These are phyloP conservation scores for Blastobotrys buckinghamii DNA, from an alignment of 1,139 yeast genomes.

Conservation along the genomic window DNA sequence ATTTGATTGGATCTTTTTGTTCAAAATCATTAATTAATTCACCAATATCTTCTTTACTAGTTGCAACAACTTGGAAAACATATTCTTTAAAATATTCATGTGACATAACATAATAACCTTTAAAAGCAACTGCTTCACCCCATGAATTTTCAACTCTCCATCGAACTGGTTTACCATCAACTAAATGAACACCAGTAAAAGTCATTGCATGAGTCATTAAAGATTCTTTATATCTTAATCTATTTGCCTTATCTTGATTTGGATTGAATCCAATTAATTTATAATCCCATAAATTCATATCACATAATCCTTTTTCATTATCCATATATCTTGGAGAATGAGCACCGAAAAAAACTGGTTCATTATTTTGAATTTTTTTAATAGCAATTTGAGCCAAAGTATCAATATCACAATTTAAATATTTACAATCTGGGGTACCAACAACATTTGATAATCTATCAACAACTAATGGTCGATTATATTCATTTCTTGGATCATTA, in stretches of 20 bases:
- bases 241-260: constrained; percentile 51
- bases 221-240: constrained; percentile 52
- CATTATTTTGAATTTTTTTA: constrained; percentile 59
- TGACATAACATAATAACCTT: constrained; percentile 75
- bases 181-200: constrained; percentile 64
- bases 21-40: constrained; percentile 37
- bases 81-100: constrained; percentile 79
- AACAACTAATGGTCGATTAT: constrained; percentile 56
- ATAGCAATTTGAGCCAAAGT: constrained; percentile 56
- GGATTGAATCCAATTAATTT: constrained; percentile 55
- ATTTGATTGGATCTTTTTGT: constrained; percentile 46
- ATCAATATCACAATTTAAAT: constrained; percentile 60
- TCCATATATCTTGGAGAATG: constrained; percentile 72
- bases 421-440: constrained; percentile 53
- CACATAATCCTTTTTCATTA: constrained; percentile 60
- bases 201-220: constrained; percentile 88
- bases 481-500: constrained; percentile 74
- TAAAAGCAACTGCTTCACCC: constrained; percentile 70
- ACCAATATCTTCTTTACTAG: constrained; percentile 36
- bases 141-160: constrained; percentile 86
- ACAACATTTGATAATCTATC: constrained; percentile 67
- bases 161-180: constrained; percentile 50
- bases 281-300: constrained; percentile 61
- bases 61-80: constrained; percentile 73
- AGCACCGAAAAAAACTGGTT: constrained; percentile 75